Conservation (phyloP, 768 basidiomycete species). For the Termitomyces sp. region DNA sequence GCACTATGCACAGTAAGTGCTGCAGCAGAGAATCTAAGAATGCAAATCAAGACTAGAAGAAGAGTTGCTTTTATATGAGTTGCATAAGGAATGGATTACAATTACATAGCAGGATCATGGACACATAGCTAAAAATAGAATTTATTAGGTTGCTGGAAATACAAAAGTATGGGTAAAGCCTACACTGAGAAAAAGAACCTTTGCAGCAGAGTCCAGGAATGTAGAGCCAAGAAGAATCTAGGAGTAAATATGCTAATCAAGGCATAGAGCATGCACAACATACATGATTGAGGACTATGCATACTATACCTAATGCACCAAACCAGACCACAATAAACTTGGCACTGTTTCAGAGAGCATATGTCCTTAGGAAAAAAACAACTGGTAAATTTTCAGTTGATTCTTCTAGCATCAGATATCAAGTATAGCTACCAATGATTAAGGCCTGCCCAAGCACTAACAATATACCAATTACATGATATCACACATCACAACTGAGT, state of each 20-base stretch:
- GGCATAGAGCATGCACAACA: not conserved
- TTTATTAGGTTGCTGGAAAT: not conserved
- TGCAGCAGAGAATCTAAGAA: conserved; percentile 8
- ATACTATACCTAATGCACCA: conserved; percentile 6
- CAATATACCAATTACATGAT: conserved; percentile 7
- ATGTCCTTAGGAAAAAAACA: conserved; percentile 15
- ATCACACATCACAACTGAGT: conserved; percentile 12
- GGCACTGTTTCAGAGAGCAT: conserved; percentile 14
- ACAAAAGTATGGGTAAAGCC: not conserved
- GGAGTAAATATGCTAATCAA: not conserved
- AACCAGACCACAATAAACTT: conserved; percentile 10
- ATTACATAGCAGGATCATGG: not conserved
- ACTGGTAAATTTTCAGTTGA: conserved; percentile 4
- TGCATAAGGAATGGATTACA: not conserved
- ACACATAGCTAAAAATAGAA: conserved; percentile 2
- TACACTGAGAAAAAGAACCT: conserved; percentile 11
- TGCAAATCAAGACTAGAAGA: conserved; percentile 8
- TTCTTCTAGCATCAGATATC: not conserved
- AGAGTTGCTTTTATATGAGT: conserved; percentile 9
- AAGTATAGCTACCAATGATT: conserved; percentile 14
- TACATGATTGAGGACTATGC: conserved; percentile 10
- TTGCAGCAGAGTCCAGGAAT: conserved; percentile 12
- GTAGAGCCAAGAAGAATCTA: conserved; percentile 6
- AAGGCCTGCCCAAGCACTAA: conserved; percentile 10
- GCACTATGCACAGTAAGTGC: conserved; percentile 9